Evolutionary conservation across 495 filamentous ascomycete genomes (phyloP).

Genomic region (Ascobolus immersus): DNA sequence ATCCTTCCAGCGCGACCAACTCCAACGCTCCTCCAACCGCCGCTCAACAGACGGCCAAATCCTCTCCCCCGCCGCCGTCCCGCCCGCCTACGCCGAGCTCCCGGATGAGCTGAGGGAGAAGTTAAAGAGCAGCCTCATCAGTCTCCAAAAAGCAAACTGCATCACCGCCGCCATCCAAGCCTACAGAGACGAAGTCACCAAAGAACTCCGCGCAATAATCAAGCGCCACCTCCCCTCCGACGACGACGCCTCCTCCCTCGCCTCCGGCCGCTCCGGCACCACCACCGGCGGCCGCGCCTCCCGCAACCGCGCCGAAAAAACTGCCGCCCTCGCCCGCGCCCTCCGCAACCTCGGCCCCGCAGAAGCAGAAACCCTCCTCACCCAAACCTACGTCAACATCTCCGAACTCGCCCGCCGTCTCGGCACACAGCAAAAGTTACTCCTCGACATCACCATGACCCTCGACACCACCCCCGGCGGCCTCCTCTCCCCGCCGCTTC

Average conservation of each 20-base stretch:
- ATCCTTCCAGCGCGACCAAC: constrained; percentile 33
- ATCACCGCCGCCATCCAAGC: constrained; percentile 54
- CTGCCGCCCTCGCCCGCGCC: constrained; percentile 69
- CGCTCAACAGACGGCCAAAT: too few relatives aligned
- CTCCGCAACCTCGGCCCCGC: constrained; percentile 58
- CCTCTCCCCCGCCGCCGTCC: too few relatives aligned
- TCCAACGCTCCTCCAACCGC: too few relatives aligned
- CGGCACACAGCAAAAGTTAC: constrained; percentile 72
- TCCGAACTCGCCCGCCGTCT: constrained; percentile 67
- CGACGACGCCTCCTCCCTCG: constrained; percentile 74
- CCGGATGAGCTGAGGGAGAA: constrained; percentile 36
- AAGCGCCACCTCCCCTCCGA: constrained; percentile 63
- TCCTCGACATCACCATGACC: constrained; percentile 65
- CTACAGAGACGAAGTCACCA: constrained; percentile 64
- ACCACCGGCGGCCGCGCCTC: constrained; percentile 12
- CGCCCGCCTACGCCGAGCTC: constrained; percentile 14
- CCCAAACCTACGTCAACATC: constrained; percentile 59
- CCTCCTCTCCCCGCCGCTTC: constrained; percentile 3
- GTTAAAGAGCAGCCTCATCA: constrained; percentile 41
- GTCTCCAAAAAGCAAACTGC: constrained; percentile 52
- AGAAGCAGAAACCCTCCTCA: constrained; percentile 66
- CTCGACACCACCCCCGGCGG: constrained; percentile 3
- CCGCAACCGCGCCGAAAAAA: constrained; percentile 69
- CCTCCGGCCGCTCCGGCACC: constrained; percentile 60
- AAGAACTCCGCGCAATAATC: constrained; percentile 71